Conservation (phyloP, 176 grass and related monocot species). For the Triticum monococcum region DNA sequence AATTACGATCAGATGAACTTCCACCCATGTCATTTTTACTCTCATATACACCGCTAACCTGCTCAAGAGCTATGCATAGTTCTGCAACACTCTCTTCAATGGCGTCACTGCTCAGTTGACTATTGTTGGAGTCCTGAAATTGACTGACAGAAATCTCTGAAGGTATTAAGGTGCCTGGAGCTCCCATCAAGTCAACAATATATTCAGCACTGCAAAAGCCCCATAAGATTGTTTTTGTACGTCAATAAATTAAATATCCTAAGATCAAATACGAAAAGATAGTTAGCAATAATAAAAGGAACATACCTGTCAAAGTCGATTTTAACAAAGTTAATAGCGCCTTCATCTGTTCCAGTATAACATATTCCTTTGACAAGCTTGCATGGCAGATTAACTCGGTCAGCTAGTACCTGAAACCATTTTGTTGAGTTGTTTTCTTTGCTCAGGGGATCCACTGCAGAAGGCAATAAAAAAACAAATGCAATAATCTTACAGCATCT, state of each 20-base stretch:
- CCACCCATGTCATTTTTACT: conserved; percentile 38
- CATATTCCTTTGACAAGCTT: conserved; percentile 96
- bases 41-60: conserved; percentile 44
- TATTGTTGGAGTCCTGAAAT: conserved; percentile 74
- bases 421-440: conserved; percentile 27
- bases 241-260: background rate
- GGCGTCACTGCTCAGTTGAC: conserved; percentile 52
- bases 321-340: conserved; percentile 97
- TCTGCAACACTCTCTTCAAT: conserved; percentile 76
- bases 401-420: conserved; percentile 87
- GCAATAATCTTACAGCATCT: background rate
- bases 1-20: conserved; percentile 45
- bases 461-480: conserved; percentile 13
- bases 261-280: conserved; percentile 27
- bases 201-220: conserved; percentile 66
- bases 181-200: conserved; percentile 97
- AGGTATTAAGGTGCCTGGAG: conserved; percentile 94
- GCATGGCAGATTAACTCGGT: conserved; percentile 84
- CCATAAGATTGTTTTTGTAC: background rate
- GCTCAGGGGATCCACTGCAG: background rate
- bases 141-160: conserved; percentile 72
- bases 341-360: conserved; percentile 92
- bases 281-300: conserved; percentile 8
- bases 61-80: conserved; percentile 69
- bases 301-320: conserved; percentile 81